Conservation (phyloP, 192 early-diverging fungal species). For the Coemansia sp. region DNA sequence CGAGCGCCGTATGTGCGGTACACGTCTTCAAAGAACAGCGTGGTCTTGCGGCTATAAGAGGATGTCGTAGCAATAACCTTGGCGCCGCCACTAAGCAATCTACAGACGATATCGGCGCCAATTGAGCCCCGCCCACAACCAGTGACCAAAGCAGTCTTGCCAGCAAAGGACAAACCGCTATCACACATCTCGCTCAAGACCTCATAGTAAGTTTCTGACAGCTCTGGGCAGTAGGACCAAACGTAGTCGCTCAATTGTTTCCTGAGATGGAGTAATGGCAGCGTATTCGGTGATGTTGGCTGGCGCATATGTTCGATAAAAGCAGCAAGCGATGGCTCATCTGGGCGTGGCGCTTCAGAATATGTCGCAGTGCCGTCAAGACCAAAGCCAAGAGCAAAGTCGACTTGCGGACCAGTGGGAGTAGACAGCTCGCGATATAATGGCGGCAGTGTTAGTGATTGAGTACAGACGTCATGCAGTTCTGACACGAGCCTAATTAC, state of each 20-base stretch:
- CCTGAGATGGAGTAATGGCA: conserved; percentile 10
- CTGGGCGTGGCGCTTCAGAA: conserved; percentile 74
- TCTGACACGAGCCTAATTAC: conserved; percentile 58
- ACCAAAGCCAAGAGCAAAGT: too few species aligned
- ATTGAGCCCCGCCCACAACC: conserved; percentile 90
- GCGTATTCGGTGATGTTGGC: conserved; percentile 56
- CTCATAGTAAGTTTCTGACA: conserved; percentile 77
- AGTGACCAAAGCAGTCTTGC: conserved; percentile 82
- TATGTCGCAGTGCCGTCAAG: conserved; percentile 77
- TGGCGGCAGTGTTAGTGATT: conserved; percentile 67
- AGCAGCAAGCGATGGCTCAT: conserved; percentile 76
- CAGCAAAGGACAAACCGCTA: conserved; percentile 80
- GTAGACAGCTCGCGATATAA: conserved; percentile 84
- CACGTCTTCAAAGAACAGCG: too few species aligned
- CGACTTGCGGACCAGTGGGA: conserved; percentile 79
- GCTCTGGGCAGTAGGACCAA: conserved; percentile 69
- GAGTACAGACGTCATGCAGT: conserved; percentile 76
- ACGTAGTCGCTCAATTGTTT: not conserved
- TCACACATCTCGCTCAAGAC: conserved; percentile 69
- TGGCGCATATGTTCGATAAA: conserved; percentile 80
- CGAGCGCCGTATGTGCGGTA: too few species aligned
- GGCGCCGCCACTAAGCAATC: conserved; percentile 87
- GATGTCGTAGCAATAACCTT: conserved; percentile 87
- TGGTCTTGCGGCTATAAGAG: conserved; percentile 78
- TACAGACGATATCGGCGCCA: conserved; percentile 85